A percentile compares a stretch with the other conserved stretches of the same genome.
Conservation (phyloP, 208 protist species). For the Trypanosomatidae sp. region DNA sequence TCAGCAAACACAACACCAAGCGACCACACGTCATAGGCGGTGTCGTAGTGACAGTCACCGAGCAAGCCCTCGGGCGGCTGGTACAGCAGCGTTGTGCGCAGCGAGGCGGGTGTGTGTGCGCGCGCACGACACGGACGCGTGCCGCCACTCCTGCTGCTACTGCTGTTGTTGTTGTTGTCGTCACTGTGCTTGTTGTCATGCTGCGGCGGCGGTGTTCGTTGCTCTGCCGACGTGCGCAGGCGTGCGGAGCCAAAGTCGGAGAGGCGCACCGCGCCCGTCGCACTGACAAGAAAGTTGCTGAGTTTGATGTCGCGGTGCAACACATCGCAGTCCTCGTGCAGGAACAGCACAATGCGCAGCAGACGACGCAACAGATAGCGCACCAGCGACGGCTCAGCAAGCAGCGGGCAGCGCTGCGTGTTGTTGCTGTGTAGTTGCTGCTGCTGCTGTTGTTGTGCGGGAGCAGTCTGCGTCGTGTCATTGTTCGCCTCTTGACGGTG, state of each 20-base stretch:
- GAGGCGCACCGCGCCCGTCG: conserved; percentile 51
- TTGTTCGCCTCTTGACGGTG: no score
- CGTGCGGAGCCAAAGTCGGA: conserved; percentile 83
- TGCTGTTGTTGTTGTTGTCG: background rate
- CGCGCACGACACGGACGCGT: background rate
- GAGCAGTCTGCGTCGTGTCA: background rate
- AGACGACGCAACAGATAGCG: conserved; percentile 66
- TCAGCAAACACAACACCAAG: conserved; percentile 80
- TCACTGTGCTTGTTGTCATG: background rate
- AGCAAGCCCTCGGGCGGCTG: conserved; percentile 68
- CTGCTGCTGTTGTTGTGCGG: no score
- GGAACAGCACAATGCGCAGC: conserved; percentile 38
- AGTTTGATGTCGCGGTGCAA: conserved; percentile 85
- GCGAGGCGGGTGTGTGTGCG: conserved; percentile 47
- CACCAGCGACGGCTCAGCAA: conserved; percentile 25
- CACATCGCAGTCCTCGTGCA: conserved; percentile 62
- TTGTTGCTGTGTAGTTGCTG: background rate
- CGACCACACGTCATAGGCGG: conserved; percentile 74
- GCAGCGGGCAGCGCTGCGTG: conserved; percentile 8
- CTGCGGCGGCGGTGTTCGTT: background rate
- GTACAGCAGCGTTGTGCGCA: conserved; percentile 82
- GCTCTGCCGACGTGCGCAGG: conserved; percentile 10
- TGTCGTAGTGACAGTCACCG: conserved; percentile 34
- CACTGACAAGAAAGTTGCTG: conserved; percentile 70
- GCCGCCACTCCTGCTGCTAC: background rate